Evolutionary conservation across 768 basidiomycete genomes (phyloP).

Genomic region (Termitomyces sp.): DNA sequence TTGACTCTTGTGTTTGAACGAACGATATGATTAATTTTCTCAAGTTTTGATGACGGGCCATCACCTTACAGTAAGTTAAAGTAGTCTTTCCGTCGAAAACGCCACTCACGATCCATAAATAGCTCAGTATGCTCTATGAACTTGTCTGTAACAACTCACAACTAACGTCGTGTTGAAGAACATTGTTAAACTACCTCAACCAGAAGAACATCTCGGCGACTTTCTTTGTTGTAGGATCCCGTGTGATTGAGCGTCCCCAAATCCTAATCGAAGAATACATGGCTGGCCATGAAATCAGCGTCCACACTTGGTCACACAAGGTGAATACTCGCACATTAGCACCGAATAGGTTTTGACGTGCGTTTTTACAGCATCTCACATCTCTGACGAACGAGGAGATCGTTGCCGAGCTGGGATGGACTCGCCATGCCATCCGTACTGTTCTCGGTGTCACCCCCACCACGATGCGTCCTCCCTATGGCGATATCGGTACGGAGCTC

Average conservation of each 20-base stretch:
- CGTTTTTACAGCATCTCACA: constrained; percentile 48
- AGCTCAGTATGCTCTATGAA: constrained; percentile 18
- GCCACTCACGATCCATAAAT: constrained; percentile 1
- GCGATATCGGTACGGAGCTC: constrained; percentile 57
- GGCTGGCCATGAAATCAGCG: constrained; percentile 73
- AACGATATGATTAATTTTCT: background rate
- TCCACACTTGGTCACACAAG: constrained; percentile 90
- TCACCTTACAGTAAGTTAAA: constrained; percentile 64
- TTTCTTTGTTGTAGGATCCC: constrained; percentile 89
- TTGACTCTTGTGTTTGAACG: background rate
- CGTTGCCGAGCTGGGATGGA: constrained; percentile 93
- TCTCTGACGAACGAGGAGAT: constrained; percentile 74
- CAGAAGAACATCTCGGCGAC: constrained; percentile 66
- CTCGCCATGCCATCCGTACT: constrained; percentile 75
- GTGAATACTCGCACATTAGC: constrained; percentile 26
- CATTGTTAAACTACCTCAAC: constrained; percentile 67
- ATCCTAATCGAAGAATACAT: constrained; percentile 80
- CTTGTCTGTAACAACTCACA: background rate
- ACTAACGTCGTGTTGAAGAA: constrained; percentile 27
- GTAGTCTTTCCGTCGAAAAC: background rate
- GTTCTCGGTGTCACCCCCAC: constrained; percentile 74
- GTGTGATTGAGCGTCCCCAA: constrained; percentile 71
- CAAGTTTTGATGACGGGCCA: constrained; percentile 84
- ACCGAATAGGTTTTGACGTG: constrained; percentile 1
- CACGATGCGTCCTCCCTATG: constrained; percentile 77